Evolutionary conservation across 108 stramenopile species (phyloP), one percentile per base, ranked within the genome.

Genomic region (Cylindrotheca fusiformis): DNA sequence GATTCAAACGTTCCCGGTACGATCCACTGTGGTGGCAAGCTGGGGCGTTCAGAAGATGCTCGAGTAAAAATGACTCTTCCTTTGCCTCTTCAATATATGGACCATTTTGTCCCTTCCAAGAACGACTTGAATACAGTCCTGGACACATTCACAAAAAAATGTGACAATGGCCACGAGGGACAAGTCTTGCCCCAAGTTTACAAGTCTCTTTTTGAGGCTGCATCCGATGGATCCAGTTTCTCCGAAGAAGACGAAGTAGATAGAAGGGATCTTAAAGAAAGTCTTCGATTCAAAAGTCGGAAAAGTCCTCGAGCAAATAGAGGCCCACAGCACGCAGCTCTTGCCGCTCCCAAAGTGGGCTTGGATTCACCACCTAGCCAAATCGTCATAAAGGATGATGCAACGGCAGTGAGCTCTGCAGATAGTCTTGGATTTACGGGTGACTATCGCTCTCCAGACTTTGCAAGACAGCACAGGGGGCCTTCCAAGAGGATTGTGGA

Each of bases 31-130:
- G 48, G 63, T 10, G 44, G 56, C 26, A 53, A 28, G 24, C 61
- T 57, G 52, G 30, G 54, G 17, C 41, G 45, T 28, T 29, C 69
- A 0, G 57, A 55, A 4, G 71, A 72, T 32, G 41, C 63, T 3
- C 71, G 65, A 28, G 14, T 64, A 24, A 64, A 59, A 36, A 45
- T 72, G 30, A 72, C 55, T 14, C 63, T 72, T 58, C 71, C 71
- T 20, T 41, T 72, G 4, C 71, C 71, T 2, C 33, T 68, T 14
- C 67, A 68, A 28, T 47, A 54, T 20, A 65, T 72, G 24, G 70
- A 71, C 19, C 25, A 63, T 22, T 22, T 63, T 10, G 50, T 51
- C 1, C 61, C 56, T 31, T 21, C 57, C 32, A 72, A 65, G 49
- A 20, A 44, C 25, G 58, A 29, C 14, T 50, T 68, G 14, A 44